phyloP scores from a whole-genome alignment of 2,329 filamentous ascomycete genomes.

The Cladosporium sp. region DNA sequence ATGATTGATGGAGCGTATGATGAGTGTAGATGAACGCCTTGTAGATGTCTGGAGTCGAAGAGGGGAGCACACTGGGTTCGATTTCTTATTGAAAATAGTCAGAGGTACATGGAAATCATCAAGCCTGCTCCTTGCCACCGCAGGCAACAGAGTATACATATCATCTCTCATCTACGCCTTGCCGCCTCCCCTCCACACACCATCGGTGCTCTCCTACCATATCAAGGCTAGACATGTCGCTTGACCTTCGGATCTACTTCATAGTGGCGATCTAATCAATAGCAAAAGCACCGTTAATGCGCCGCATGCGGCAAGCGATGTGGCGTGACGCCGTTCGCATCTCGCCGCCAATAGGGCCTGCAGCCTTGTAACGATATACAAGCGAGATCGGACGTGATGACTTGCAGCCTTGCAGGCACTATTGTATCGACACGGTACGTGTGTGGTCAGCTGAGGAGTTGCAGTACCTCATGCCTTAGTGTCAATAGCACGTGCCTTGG shows the following conservation, averaged over 20 bases:
- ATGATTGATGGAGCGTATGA: no score
- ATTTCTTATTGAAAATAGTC: no score
- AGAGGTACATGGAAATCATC: background rate
- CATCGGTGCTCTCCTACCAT: background rate
- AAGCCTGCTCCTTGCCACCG: background rate
- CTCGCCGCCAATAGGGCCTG: background rate
- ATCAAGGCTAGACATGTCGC: background rate
- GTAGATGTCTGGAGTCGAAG: no score
- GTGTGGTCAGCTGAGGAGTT: no score
- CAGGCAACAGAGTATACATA: background rate
- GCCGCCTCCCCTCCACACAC: background rate
- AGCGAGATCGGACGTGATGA: background rate
- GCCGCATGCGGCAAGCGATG: background rate
- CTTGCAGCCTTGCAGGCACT: background rate
- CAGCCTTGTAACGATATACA: background rate
- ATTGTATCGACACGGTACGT: no score
- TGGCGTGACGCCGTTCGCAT: background rate
- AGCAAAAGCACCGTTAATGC: background rate
- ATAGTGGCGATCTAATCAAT: background rate
- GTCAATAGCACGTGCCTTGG: no score
- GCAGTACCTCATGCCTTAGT: no score
- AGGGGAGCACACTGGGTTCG: no score
- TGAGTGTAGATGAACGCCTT: no score
- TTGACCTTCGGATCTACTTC: background rate
- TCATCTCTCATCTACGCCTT: background rate